Base-by-base conservation (phyloP, 768 basidiomycete species). In the Podaxis mareebaensis region DNA sequence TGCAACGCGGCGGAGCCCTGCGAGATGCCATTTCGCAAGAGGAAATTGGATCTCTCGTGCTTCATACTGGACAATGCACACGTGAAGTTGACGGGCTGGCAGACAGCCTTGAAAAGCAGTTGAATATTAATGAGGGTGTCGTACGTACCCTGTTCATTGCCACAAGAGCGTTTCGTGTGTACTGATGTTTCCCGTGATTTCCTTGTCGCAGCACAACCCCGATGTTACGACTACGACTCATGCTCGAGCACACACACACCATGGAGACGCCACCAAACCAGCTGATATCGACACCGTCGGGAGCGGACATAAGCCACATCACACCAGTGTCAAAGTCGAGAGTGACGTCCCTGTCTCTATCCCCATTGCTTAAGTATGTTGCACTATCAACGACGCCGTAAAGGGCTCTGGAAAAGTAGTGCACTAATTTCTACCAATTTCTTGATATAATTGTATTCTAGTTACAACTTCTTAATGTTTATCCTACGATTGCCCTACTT, bases 71-170 rank as follows among this genome's bases (percentile, higher is more conserved):
- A 1, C 48, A 67, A 11, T 70, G 69, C 48, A 63, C 64, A 5
- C 69, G 73, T n/a, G 67, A 70, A 17, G 71, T 73, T 1, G 69
- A 73, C 17, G 74, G 73, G 12, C 36, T 69, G 15, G 72, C 71
- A 0, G 68, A 70, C 48, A 55, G 61, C 1, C 36, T 72, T 42
- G 67, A 66, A 46, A 60, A 63, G 28, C 66, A 70, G 20, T 63
- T 73, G 52, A 56, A 68, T 4, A 55, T 73, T 17, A 58, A 24
- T 15, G 24, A 60, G 40, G 58, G 28, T 48, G 58, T 49, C 24
- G 46, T 52, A 36, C 13, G 42, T 65, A 17, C 49, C 36, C 13
- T 61, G 22, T 51, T 51, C 13, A 28, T 53, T 15, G 17, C 8
- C 44, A n/a, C n/a, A 17, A 8, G 33, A 33, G 10, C 33, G 8